Evolutionary conservation across 129 eudicot genomes (phyloP), one percentile per base, ranked within the genome.

Genomic region (Escallonia herrerae): DNA sequence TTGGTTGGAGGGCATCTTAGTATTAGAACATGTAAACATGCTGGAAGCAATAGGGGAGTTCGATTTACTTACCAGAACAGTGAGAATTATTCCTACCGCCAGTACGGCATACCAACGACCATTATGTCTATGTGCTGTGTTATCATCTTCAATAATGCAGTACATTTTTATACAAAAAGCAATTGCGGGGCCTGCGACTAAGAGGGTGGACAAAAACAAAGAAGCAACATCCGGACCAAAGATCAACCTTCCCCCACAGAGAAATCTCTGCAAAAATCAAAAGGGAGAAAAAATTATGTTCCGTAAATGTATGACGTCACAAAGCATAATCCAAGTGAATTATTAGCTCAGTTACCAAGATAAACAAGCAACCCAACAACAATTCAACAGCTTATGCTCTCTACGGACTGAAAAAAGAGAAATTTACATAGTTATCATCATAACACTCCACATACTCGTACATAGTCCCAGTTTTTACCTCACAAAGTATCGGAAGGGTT

Each of bases 181-280:
- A 70, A 89, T 5, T 14, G 88, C 90, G 39, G 99, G 99, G 44
- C 84, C 87, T 37, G 69, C 82, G 65, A 94, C 80, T 13, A 94
- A 74, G 71, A 84, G 72, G 22, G 78, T 43, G 56, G 99, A 76
- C 48, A 86, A 15, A 60, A 80, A 79, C 72, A 94, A 53, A 65
- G 99, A 82, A 58, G 79, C 81, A 7, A 71, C 94, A 72, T 94
- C 97, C 2, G 99, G 99, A 72, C 97, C 99, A 69, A 89, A 94
- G 66, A 94, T 78, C 77, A 94, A 80, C 77, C 97, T 86, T 75
- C 99, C 99, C 37, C 97, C 97, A 62, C 83, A 86, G 42, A 84
- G 66, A 71, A 94, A 94, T 72, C 45, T 94, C 99, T 94, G 90
- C 43, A 0, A 82, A 62, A 55, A 72, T 53, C 39, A 22, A 63